These are phyloP conservation scores for Termitomyces sp. DNA, from an alignment of 768 basidiomycete genomes.

Conservation along the genomic window DNA sequence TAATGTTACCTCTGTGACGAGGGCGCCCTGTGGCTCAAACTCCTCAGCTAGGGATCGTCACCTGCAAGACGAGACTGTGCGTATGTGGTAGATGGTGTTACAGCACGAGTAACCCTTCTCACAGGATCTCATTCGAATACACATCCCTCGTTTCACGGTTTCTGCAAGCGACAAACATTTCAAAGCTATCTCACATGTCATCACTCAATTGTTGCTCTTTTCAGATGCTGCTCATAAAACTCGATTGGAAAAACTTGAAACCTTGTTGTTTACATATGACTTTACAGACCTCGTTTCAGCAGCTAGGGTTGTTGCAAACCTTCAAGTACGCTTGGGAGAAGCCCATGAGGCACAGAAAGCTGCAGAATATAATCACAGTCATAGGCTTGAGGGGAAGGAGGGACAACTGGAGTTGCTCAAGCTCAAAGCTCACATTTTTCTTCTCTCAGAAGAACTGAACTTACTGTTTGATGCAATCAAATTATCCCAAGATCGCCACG, in stretches of 20 bases:
- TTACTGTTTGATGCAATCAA: slow-evolving; percentile 85
- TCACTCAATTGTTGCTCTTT: slow-evolving; percentile 85
- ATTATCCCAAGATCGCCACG: slow-evolving; percentile 71
- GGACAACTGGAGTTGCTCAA: slow-evolving; percentile 53
- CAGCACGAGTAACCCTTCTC: neutral
- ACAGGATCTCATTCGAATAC: slow-evolving; percentile 77
- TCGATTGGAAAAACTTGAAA: slow-evolving; percentile 73
- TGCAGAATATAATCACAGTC: slow-evolving; percentile 31
- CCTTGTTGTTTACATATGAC: slow-evolving; percentile 82
- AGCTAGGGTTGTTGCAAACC: slow-evolving; percentile 61
- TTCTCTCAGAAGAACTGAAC: slow-evolving; percentile 74
- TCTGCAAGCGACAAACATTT: slow-evolving; percentile 81
- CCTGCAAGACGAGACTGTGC: slow-evolving; percentile 59
- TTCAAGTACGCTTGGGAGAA: slow-evolving; percentile 70
- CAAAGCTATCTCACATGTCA: slow-evolving; percentile 78
- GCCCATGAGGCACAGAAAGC: slow-evolving; percentile 47
- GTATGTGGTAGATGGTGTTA: slow-evolving; percentile 13
- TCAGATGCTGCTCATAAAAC: slow-evolving; percentile 81
- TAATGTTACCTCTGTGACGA: slow-evolving; percentile 49
- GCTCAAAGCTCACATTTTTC: slow-evolving; percentile 65
- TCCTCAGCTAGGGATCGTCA: slow-evolving; percentile 35
- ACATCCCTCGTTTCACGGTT: slow-evolving; percentile 83
- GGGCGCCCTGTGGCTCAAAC: slow-evolving; percentile 31
- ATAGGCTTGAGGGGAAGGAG: slow-evolving; percentile 34
- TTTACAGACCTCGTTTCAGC: slow-evolving; percentile 72